A percentile compares a stretch with the other conserved stretches of the same genome.
These are phyloP conservation scores for Kwoniella sp. DNA, from an alignment of 768 basidiomycete genomes.

Conservation along the genomic window DNA sequence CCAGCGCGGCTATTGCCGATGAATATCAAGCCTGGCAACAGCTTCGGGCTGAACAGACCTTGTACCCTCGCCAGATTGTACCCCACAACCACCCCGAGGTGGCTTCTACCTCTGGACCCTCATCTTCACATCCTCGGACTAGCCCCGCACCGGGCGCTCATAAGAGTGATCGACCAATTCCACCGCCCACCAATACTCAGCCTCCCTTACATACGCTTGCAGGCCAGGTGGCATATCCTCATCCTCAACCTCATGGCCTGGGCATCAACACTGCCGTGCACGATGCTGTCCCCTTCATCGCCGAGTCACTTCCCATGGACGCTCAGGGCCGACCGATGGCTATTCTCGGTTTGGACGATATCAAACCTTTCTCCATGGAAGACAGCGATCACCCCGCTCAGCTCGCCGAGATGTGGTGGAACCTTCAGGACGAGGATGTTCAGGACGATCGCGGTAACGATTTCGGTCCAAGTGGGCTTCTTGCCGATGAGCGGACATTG, in stretches of 20 bases:
- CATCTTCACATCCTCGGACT: neutral
- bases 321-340: slow-evolving; percentile 16
- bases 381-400: slow-evolving; percentile 15
- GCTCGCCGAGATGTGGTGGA: slow-evolving; percentile 25
- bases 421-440: slow-evolving; percentile 14
- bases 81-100: neutral
- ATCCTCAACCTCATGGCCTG: neutral
- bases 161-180: neutral
- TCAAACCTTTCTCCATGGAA: slow-evolving; percentile 10
- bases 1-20: slow-evolving; percentile 12
- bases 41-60: neutral
- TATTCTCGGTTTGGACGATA: slow-evolving; percentile 19
- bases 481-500: slow-evolving; percentile 7
- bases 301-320: slow-evolving; percentile 20
- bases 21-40: slow-evolving; percentile 21
- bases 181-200: neutral
- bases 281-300: slow-evolving; percentile 16
- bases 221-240: neutral
- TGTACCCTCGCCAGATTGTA: neutral
- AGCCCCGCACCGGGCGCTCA: neutral
- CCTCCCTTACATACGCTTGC: neutral
- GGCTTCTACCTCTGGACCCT: neutral
- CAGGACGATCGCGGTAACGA: slow-evolving; percentile 1
- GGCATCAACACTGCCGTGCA: slow-evolving; percentile 1
- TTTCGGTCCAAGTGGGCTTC: slow-evolving; percentile 5